Evolutionary conservation across 352 stramenopile species (phyloP), one percentile per base, ranked within the genome.

Genomic region (Globisporangium cederbergense): DNA sequence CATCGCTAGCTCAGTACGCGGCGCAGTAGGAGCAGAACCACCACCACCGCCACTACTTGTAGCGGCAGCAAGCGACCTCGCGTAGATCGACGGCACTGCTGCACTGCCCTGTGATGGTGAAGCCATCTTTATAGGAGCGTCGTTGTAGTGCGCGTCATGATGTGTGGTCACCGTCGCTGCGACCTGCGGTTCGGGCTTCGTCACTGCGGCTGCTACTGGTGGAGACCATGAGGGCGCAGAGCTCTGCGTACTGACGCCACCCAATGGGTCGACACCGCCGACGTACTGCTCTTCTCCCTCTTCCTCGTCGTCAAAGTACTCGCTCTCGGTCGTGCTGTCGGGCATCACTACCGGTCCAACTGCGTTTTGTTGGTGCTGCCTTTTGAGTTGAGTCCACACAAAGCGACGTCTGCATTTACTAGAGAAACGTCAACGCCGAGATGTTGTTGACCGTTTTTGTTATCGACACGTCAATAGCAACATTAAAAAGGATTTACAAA

Each of bases 321-420:
- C 49, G 25, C 49, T 54, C 49, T 54, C 49, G 49, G 49, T 54
- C 49, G 22, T 32, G 49, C 49, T 54, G 22, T 34, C 47, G 0
- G 36, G 7, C 38, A 43, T 43, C 38, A 43, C 38, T 43, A 16
- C 2, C 32, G 32, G 32, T 43, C 25, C 25, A 28, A 28, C 25
- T 18, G 10, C 10, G 2, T 11, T 43, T 43, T 43, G 32, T 36
- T 36, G 32, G 25, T 28, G 25, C 25, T 28, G 25, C 25, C 25
- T 28, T 28, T 28, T 8, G 32, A 5, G 32, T 36, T 5, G 32
- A 36, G 32, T 36, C 32, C 32, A 36, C 32, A 36, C 32, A 36
- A 36, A 36, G 32, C 32, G 32, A 36, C 32, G 25, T 28, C 25
- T 28, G 25, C 25, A 28, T 28, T 28, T 28, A 28, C 25, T 28